Evolutionary conservation across 2,329 filamentous ascomycete species (phyloP), one percentile per base, ranked within the genome.

Genomic region (Scolecobasidium constrictum): DNA sequence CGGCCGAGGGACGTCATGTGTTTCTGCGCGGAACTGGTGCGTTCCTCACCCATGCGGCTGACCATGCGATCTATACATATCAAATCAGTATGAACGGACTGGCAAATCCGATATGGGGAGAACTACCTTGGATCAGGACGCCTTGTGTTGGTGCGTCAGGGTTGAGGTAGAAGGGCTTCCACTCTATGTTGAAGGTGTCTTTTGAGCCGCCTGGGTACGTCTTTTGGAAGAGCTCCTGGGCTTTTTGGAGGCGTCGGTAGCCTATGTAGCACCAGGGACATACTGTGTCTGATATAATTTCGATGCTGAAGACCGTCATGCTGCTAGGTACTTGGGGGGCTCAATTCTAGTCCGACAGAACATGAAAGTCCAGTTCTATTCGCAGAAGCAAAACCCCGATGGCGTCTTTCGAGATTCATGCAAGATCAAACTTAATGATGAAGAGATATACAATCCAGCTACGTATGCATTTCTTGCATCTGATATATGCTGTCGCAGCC

Each of bases 181-280:
- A 67, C n/a, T 38, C 53, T 22, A 66, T 55, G 7, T 44, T 19
- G 46, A 67, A 64, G 1, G 43, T 48, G 39, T 65, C 62, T 4
- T 53, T 43, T 11, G 51, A 55, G 4, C 57, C 63, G 5, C 54
- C 56, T 0, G 63, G 63, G 42, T 65, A 65, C 2, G 58, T 63
- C 41, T 61, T 64, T 17, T 58, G 53, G 49, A 62, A 65, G 0
- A 67, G 52, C 0, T 49, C 34, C 22, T 67, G 65, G 36, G 63
- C 60, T 40, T 46, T 50, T 22, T 65, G 56, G 2, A 68, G 55
- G 19, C 53, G 57, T 19, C 56, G 56, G 19, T 65, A 60, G 44
- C 58, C 62, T 20, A 68, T 62, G 48, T 63, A 66, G 51, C 64
- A 66, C 62, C 49, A 53, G 1, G 50, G 48, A 37, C 52, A 53